Evolutionary conservation across 805 yeast species (phyloP).

Genomic region (Naumovozyma dairenensis): DNA sequence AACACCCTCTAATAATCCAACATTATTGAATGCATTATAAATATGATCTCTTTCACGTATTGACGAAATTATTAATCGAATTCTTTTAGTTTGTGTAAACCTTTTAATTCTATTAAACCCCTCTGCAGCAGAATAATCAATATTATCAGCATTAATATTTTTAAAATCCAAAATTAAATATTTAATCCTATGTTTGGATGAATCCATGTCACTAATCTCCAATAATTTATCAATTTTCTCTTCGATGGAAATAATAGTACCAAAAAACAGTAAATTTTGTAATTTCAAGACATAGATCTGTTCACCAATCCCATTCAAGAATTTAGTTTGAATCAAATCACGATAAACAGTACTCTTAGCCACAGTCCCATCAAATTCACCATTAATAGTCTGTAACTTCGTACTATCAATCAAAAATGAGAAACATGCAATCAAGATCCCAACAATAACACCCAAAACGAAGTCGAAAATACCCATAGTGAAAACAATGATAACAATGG

Average conservation of each 20-base stretch:
- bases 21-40: slow-evolving; percentile 65
- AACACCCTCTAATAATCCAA: slow-evolving; percentile 60
- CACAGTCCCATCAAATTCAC: slow-evolving; percentile 74
- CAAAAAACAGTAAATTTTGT: slow-evolving; percentile 86
- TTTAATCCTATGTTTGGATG: slow-evolving; percentile 50
- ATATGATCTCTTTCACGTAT: slow-evolving; percentile 58
- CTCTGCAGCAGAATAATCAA: slow-evolving; percentile 94
- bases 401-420: slow-evolving; percentile 94
- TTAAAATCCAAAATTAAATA: slow-evolving; percentile 79
- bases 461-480: slow-evolving; percentile 96
- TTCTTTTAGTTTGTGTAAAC: slow-evolving; percentile 55
- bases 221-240: slow-evolving; percentile 55
- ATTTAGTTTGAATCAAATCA: slow-evolving; percentile 81
- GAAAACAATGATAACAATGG: slow-evolving; percentile 77
- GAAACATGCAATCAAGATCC: slow-evolving; percentile 83
- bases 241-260: slow-evolving; percentile 90
- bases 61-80: slow-evolving; percentile 70
- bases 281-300: slow-evolving; percentile 83
- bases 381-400: slow-evolving; percentile 68
- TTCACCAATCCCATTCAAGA: slow-evolving; percentile 74
- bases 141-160: slow-evolving; percentile 54
- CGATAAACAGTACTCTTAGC: slow-evolving; percentile 89
- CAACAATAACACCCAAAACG: slow-evolving; percentile 84
- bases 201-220: slow-evolving; percentile 37
- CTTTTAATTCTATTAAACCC: slow-evolving; percentile 84